A percentile compares a stretch with the other conserved stretches of the same genome.
Evolutionary conservation across 2,329 filamentous ascomycete genomes (phyloP).

Genomic region (Colletotrichum camelliae): DNA sequence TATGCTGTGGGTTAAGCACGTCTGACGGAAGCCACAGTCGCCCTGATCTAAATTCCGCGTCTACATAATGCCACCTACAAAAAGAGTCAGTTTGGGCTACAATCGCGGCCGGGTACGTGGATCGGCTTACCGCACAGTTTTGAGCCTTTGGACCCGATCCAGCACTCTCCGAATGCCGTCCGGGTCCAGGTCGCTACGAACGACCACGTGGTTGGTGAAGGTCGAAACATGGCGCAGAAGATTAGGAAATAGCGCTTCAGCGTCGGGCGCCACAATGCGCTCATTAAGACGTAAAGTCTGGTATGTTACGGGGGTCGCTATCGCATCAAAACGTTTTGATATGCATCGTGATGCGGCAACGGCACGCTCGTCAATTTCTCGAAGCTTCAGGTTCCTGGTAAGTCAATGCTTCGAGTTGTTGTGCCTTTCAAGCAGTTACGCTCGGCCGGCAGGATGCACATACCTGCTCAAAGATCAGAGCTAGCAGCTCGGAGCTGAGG

Average conservation of each 20-base stretch:
- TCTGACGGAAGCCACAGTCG: slow-evolving; percentile 43
- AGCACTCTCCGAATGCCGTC: slow-evolving; percentile 39
- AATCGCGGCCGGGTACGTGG: background rate
- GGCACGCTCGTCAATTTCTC: slow-evolving; percentile 38
- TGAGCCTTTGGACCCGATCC: slow-evolving; percentile 38
- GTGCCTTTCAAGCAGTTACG: background rate
- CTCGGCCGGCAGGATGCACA: background rate
- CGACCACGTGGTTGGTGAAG: slow-evolving; percentile 45
- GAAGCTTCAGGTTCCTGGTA: slow-evolving; percentile 35
- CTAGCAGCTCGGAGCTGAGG: slow-evolving; percentile 49
- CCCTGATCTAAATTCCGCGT: slow-evolving; percentile 30
- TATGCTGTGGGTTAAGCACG: slow-evolving; percentile 37
- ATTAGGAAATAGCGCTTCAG: slow-evolving; percentile 35
- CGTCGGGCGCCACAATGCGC: slow-evolving; percentile 37
- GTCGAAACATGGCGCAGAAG: slow-evolving; percentile 39
- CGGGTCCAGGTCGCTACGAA: slow-evolving; percentile 45
- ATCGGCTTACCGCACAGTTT: slow-evolving; percentile 42
- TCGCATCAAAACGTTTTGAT: slow-evolving; percentile 43
- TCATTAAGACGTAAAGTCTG: slow-evolving; percentile 42
- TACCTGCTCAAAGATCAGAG: slow-evolving; percentile 48
- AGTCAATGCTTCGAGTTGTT: background rate
- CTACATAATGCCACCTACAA: slow-evolving; percentile 44
- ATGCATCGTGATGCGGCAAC: slow-evolving; percentile 39
- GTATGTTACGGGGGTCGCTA: slow-evolving; percentile 49
- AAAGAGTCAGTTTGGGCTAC: background rate